These are phyloP conservation scores for Chytriomyces sp. DNA, from an alignment of 192 early-diverging fungal genomes.

Conservation along the genomic window DNA sequence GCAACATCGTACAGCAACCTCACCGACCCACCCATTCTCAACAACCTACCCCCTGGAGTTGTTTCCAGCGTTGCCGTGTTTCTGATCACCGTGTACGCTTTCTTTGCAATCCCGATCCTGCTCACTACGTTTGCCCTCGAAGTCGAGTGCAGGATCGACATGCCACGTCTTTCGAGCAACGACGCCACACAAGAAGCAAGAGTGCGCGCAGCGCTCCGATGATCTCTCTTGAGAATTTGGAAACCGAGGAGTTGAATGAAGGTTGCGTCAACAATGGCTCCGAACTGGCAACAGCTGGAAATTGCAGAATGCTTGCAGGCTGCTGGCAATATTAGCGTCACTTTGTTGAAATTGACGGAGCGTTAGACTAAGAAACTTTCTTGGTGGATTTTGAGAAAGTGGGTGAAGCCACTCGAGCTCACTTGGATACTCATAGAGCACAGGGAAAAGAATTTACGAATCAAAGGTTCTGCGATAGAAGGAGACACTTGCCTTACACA, in stretches of 20 bases:
- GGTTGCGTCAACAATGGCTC: too few species aligned
- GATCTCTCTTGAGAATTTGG: slow-evolving; percentile 57
- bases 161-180: slow-evolving; percentile 19
- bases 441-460: too few species aligned
- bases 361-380: slow-evolving; percentile 98
- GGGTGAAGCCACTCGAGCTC: slow-evolving; percentile 90
- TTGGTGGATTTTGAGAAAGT: slow-evolving; percentile 87
- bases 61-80: slow-evolving; percentile 64
- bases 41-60: slow-evolving; percentile 63
- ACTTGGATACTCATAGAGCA: slow-evolving; percentile 54
- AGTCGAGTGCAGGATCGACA: slow-evolving; percentile 66
- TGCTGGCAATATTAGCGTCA: slow-evolving; percentile 85
- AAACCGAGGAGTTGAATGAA: too few species aligned
- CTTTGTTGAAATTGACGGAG: slow-evolving; percentile 94
- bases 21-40: slow-evolving; percentile 69
- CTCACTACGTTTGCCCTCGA: slow-evolving; percentile 74
- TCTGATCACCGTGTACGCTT: slow-evolving; percentile 77
- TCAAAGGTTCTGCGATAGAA: too few species aligned
- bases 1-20: slow-evolving; percentile 68
- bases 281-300: slow-evolving; percentile 94
- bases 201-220: slow-evolving; percentile 48
- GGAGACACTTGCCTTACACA: too few species aligned
- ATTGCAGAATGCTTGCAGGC: slow-evolving; percentile 83
- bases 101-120: slow-evolving; percentile 80
- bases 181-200: slow-evolving; percentile 26